Conservation (phyloP, 257 asterid species). For the Echium plantagineum region DNA sequence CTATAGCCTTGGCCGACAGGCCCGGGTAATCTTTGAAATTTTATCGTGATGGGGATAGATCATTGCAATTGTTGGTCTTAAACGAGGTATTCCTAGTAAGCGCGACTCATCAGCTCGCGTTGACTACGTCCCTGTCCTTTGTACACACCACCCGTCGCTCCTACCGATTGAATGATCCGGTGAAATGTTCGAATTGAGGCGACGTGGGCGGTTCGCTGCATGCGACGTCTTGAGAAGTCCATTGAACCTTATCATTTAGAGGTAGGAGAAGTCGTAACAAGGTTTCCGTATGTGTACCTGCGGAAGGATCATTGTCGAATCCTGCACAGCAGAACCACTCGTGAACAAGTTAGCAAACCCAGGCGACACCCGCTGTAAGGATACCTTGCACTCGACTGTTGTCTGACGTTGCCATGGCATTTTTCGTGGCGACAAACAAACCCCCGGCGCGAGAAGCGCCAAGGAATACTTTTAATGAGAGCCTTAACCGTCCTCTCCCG, state of each 20-base stretch:
- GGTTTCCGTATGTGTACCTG: conserved; percentile 31
- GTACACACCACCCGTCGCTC: too few relatives aligned
- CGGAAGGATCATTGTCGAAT: conserved; percentile 26
- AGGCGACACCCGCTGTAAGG: too few relatives aligned
- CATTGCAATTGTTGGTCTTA: too few relatives aligned
- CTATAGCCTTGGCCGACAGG: conserved; percentile 37
- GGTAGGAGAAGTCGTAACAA: conserved; percentile 26
- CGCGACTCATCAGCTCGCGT: too few relatives aligned
- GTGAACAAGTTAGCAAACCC: too few relatives aligned
- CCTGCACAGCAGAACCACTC: neutral
- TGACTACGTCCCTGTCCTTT: too few relatives aligned
- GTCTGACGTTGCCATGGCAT: too few relatives aligned
- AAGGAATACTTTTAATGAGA: too few relatives aligned
- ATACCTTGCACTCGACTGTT: too few relatives aligned
- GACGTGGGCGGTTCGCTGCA: conserved; percentile 7
- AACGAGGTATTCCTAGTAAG: neutral
- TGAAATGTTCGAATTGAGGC: conserved; percentile 5
- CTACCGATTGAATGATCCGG: neutral
- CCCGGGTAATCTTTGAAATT: conserved; percentile 31
- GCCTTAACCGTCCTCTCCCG: too few relatives aligned
- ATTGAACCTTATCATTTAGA: conserved; percentile 18
- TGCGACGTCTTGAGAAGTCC: conserved; percentile 5
- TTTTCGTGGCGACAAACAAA: too few relatives aligned
- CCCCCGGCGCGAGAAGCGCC: too few relatives aligned
- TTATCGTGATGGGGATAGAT: conserved; percentile 29